These are phyloP conservation scores for Acacia acuminata DNA, from an alignment of 306 rosid species.

Conservation along the genomic window DNA sequence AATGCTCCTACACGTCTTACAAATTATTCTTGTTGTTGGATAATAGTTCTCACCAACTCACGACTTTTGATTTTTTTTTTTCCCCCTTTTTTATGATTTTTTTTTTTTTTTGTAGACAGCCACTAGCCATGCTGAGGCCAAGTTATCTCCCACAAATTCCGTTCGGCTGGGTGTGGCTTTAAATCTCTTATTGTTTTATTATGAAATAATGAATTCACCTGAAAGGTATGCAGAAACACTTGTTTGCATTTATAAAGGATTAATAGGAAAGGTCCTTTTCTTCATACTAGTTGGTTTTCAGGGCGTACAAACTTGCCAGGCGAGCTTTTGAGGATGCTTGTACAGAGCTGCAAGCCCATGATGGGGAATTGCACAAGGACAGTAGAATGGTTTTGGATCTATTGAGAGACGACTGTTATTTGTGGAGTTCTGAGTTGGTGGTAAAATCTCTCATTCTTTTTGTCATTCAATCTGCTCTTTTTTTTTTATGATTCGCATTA, in stretches of 20 bases:
- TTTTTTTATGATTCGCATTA: neutral
- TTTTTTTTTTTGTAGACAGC: slow-evolving; percentile 57
- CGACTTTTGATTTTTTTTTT: neutral
- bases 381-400: slow-evolving; percentile 85
- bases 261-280: slow-evolving; percentile 9
- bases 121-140: slow-evolving; percentile 63
- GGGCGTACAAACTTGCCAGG: slow-evolving; percentile 83
- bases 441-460: slow-evolving; percentile 32
- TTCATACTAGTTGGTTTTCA: slow-evolving; percentile 27
- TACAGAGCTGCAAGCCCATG: slow-evolving; percentile 63
- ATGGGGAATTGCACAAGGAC: slow-evolving; percentile 77
- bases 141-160: slow-evolving; percentile 70
- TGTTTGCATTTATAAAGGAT: neutral
- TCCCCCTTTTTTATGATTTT: neutral
- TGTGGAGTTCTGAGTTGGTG: slow-evolving; percentile 79
- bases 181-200: slow-evolving; percentile 82
- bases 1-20: neutral
- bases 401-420: slow-evolving; percentile 72
- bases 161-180: slow-evolving; percentile 76
- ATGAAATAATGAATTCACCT: slow-evolving; percentile 79
- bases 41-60: neutral
- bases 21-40: neutral
- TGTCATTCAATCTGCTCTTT: neutral
- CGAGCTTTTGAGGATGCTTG: slow-evolving; percentile 75
- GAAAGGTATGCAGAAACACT: slow-evolving; percentile 55